Evolutionary conservation across 352 stramenopile species (phyloP).

Genomic region (Albugo candida): DNA sequence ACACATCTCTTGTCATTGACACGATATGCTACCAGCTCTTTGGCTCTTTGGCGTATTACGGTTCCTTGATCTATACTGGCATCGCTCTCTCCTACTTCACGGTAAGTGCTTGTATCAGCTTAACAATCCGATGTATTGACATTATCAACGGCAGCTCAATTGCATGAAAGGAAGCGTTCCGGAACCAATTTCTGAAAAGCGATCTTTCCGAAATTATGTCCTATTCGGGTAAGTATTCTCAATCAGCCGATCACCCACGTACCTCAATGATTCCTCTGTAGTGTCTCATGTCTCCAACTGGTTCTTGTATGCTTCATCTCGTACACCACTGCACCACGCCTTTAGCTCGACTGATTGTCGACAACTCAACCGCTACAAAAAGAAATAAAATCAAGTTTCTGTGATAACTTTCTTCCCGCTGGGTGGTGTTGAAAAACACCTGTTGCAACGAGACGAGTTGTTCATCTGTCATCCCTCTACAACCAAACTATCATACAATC

Average conservation of each 20-base stretch:
- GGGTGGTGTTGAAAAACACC: conserved; percentile 82
- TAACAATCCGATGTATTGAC: not conserved
- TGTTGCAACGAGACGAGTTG: conserved; percentile 10
- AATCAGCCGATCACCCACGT: not conserved
- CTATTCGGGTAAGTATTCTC: conserved; percentile 44
- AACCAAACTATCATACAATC: conserved; percentile 47
- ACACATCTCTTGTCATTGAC: conserved; percentile 92
- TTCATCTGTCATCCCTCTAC: not conserved
- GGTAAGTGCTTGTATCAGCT: conserved; percentile 20
- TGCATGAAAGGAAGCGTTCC: conserved; percentile 74
- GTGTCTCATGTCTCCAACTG: conserved; percentile 63
- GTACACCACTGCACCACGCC: conserved; percentile 42
- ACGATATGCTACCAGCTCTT: conserved; percentile 76
- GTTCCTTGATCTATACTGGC: conserved; percentile 85
- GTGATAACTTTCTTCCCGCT: conserved; percentile 11
- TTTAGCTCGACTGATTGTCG: conserved; percentile 15
- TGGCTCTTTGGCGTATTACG: conserved; percentile 81
- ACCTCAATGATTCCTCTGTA: conserved; percentile 6
- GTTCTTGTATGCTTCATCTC: conserved; percentile 71
- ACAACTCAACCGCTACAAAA: not conserved
- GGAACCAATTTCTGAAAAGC: conserved; percentile 48
- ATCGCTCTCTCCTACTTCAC: conserved; percentile 89
- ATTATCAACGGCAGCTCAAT: conserved; percentile 31
- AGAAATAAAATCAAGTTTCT: conserved; percentile 4
- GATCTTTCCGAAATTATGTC: conserved; percentile 70